Base-by-base conservation (phyloP, 805 yeast genomes). In the Myxozyma melibiosi region DNA sequence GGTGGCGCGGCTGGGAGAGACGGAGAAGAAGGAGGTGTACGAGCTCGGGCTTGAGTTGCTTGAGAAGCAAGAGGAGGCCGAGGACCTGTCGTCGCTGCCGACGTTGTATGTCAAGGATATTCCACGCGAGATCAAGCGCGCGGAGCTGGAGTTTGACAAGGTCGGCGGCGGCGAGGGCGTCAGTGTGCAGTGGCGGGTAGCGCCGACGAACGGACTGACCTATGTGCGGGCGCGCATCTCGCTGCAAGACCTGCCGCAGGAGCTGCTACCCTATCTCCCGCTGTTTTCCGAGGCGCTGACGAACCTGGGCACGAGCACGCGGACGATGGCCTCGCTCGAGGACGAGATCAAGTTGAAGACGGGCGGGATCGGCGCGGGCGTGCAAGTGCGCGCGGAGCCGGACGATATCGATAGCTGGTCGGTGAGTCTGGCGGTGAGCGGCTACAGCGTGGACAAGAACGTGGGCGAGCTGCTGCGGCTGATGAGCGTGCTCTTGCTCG, bases 11-110 rank as follows among this genome's bases (percentile, higher is more conserved):
- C 71, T 92, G 48, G 70, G 80, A 34, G 81, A 77, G 0, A 75
- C 74, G 6, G 96, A 90, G 56, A 81, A 76, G 57, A 74, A 80
- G 11, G 68, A 77, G 4, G 80, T 92, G 13, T 80, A 71, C 64
- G 74, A 82, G 18, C 77, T 90, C 53, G 92, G 95, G 4, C 53
- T 78, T 33, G 71, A 76, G 34, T 73, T 91, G 33, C 79, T 83
- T 2, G 79, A 80, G 51, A 82, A 80, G 47, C 97, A 90, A 69
- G 77, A 81, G 50, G 80, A 79, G 51, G 74, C 76, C 9, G 96
- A 89, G 65, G 94, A 92, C 69, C 73, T 88, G 1, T 83, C 89
- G 3, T 82, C 86, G 27, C 76, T 94, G 58, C 99, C 99, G 9
- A 82, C 95, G 1, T 78, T 94, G 56, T 75, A 83, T 22, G 78